Conservation (phyloP, 2,329 filamentous ascomycete genomes). For the Aspergillus viridinutans region DNA sequence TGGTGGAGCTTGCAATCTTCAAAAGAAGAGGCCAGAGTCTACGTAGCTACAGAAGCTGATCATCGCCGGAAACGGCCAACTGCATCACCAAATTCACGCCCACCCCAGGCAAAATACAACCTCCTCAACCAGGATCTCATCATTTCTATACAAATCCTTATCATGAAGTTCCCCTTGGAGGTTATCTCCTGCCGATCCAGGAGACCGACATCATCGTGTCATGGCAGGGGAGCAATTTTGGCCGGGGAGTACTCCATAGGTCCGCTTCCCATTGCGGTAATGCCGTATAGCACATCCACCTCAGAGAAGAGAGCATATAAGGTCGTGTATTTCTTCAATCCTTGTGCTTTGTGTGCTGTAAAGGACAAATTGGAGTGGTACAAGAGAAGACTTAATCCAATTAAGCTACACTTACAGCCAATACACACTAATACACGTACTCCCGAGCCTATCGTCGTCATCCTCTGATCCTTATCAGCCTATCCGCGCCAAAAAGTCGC, state of each 20-base stretch:
- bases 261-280: background rate
- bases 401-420: background rate
- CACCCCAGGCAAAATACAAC: conserved; percentile 4
- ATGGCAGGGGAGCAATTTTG: background rate
- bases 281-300: background rate
- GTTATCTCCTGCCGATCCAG: background rate
- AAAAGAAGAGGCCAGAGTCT: background rate
- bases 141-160: background rate
- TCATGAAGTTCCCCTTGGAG: background rate
- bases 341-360: background rate
- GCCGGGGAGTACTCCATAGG: no score
- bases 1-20: conserved; percentile 8
- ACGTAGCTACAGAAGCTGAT: background rate
- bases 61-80: conserved; percentile 8
- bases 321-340: background rate
- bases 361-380: background rate
- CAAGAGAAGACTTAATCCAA: background rate
- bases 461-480: background rate
- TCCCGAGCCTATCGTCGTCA: background rate
- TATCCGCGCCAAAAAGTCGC: background rate
- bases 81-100: background rate
- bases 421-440: no score
- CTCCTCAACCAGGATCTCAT: background rate
- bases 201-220: background rate
- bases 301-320: background rate